Evolutionary conservation across 2,329 filamentous ascomycete genomes (phyloP).

Genomic region (Aspergillus aculeatus): DNA sequence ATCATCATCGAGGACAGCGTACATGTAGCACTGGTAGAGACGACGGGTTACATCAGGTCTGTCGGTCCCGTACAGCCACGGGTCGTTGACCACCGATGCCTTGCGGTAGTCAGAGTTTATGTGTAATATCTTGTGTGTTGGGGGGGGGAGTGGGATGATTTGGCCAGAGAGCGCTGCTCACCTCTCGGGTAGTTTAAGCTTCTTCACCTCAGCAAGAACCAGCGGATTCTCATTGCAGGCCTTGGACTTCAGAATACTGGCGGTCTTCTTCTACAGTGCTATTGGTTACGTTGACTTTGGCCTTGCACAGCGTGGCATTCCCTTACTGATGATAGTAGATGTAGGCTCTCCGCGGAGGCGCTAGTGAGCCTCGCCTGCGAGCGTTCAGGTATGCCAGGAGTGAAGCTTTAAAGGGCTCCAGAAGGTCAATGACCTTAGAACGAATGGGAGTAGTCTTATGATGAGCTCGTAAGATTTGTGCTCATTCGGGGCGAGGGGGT

Average conservation of each 20-base stretch:
- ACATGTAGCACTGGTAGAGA: slow-evolving; percentile 3
- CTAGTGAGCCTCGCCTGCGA: neutral
- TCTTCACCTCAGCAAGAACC: neutral
- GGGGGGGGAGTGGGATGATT: neutral
- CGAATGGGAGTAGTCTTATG: too few species aligned
- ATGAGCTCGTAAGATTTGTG: too few species aligned
- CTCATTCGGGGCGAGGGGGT: too few species aligned
- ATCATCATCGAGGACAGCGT: neutral
- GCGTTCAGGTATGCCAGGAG: neutral
- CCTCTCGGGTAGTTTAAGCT: neutral
- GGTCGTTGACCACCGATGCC: neutral
- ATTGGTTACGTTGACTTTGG: neutral
- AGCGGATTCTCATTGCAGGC: too few species aligned
- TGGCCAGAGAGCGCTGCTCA: neutral
- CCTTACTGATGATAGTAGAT: neutral
- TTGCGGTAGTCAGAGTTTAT: neutral
- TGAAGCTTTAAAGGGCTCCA: neutral
- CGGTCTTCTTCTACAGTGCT: neutral
- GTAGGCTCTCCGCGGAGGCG: neutral
- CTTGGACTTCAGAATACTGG: neutral
- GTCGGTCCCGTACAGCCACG: slow-evolving; percentile 6
- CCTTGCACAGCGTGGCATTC: neutral
- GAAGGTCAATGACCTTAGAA: neutral
- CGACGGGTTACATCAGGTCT: neutral
- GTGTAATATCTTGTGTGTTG: neutral